Percentiles rank a stretch among this genome's conserved stretches.
Evolutionary conservation across 2,329 filamentous ascomycete species (phyloP).

Genomic region (Venturia oleaginea): DNA sequence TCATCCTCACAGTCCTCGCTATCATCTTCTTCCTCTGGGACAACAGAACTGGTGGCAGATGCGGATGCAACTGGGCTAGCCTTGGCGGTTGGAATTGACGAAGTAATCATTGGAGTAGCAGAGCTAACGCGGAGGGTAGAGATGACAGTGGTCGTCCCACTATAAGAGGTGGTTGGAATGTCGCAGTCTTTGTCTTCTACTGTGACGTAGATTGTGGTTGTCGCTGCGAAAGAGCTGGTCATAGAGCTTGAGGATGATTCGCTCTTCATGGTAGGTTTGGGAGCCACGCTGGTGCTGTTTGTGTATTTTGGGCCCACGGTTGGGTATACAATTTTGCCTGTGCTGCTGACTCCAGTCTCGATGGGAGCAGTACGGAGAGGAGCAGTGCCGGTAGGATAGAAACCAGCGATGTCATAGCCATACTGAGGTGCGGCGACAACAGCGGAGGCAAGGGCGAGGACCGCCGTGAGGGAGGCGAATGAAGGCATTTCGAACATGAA

Average conservation of each 20-base stretch:
- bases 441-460: not conserved
- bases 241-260: not conserved
- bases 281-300: not conserved
- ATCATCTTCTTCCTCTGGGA: not conserved
- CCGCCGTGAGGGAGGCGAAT: not conserved
- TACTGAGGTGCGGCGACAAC: not conserved
- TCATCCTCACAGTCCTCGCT: not conserved
- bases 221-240: not conserved
- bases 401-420: not conserved
- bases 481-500: not conserved
- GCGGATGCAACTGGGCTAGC: not conserved
- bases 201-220: constrained; percentile 1
- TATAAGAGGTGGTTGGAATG: not conserved
- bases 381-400: not conserved
- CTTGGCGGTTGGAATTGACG: not conserved
- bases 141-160: not conserved
- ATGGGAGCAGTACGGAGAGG: not conserved
- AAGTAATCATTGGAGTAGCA: not conserved
- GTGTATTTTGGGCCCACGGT: not conserved
- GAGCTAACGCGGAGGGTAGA: not conserved
- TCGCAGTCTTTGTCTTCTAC: not conserved
- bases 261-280: not conserved
- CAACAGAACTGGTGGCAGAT: not conserved
- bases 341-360: not conserved
- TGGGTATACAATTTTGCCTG: constrained; percentile 6